Evolutionary conservation across 306 rosid species (phyloP).

Genomic region (Spatholobus suberectus): DNA sequence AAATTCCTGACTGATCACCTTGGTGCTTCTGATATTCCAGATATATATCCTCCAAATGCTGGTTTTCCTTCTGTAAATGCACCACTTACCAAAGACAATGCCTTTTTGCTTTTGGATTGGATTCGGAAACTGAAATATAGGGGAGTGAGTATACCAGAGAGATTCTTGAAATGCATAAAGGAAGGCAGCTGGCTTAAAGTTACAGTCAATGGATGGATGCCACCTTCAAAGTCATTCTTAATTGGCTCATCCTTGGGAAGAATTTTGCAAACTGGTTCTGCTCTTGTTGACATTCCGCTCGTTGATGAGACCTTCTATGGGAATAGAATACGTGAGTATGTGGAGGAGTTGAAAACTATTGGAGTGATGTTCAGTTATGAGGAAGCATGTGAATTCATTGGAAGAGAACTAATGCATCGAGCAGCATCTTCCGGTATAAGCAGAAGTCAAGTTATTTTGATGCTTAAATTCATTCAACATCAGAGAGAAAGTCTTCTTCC

Average conservation of each 20-base stretch:
- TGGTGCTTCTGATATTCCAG: conserved; percentile 65
- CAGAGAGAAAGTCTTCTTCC: conserved; percentile 43
- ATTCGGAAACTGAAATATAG: conserved; percentile 37
- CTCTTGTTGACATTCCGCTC: conserved; percentile 71
- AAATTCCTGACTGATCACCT: conserved; percentile 50
- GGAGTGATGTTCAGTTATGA: conserved; percentile 71
- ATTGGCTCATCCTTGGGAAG: conserved; percentile 51
- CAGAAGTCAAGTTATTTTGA: conserved; percentile 46
- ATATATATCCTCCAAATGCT: conserved; percentile 62
- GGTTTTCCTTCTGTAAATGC: conserved; percentile 51
- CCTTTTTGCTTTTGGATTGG: conserved; percentile 70
- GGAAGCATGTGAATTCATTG: conserved; percentile 69
- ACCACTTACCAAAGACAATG: conserved; percentile 62
- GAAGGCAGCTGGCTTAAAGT: conserved; percentile 71
- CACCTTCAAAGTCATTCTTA: conserved; percentile 69
- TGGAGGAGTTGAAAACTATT: conserved; percentile 60
- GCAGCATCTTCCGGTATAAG: conserved; percentile 51
- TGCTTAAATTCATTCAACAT: conserved; percentile 60
- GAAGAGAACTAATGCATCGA: conserved; percentile 60
- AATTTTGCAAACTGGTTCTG: conserved; percentile 57
- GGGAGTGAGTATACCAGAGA: conserved; percentile 31
- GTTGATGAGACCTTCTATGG: conserved; percentile 65
- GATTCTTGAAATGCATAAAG: conserved; percentile 55
- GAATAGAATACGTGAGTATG: conserved; percentile 39
- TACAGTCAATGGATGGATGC: conserved; percentile 53